Base-by-base conservation (phyloP, 805 yeast genomes). In the Grigorovia transvaalensis region DNA sequence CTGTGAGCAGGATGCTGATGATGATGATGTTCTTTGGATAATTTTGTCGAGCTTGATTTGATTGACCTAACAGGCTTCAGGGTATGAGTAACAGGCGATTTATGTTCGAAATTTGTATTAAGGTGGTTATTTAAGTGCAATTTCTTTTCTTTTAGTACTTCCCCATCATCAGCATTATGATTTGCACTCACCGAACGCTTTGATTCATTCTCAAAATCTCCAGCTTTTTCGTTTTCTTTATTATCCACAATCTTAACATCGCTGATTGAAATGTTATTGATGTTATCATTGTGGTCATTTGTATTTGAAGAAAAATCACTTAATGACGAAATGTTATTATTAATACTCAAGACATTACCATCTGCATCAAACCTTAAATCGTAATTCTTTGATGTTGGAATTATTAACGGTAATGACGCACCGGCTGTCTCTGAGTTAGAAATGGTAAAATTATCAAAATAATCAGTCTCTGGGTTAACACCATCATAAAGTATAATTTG, bases 381-480 rank as follows among this genome's bases (percentile, higher is more conserved):
- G 44, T 58, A 63, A 38, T 65, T 62, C 45, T 60, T 58, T 15
- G 70, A 66, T 2, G 69, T 64, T 45, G 70, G 70, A 29, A 66
- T 64, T n/a, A 60, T 53, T 13, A 54, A 53, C 2, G 70, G 70
- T 11, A 66, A 48, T 9, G 69, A 65, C 1, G 70, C 70, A 41
- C 70, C 70, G 6, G 67, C 68, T 47, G 58, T 61, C 45, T 51
- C 51, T 8, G 53, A 53, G 4, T 46, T 30, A 4, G 54, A 51
- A 17, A 48, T 47, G 27, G 52, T 51, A 4, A 54, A 51, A 20
- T 49, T 47, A 35, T 27, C 33, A 18, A 35, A 49, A n/a, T 44
- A 46, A 23, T 42, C 53, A 29, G 42, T 27, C n/a, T 48, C 27
- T 18, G 51, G 40, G 30, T 50, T 47, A 38, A 38, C 8, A 38